A percentile compares a stretch with the other conserved stretches of the same genome.
Evolutionary conservation across 2,329 filamentous ascomycete genomes (phyloP).

Genomic region (Verticillium isaacii): DNA sequence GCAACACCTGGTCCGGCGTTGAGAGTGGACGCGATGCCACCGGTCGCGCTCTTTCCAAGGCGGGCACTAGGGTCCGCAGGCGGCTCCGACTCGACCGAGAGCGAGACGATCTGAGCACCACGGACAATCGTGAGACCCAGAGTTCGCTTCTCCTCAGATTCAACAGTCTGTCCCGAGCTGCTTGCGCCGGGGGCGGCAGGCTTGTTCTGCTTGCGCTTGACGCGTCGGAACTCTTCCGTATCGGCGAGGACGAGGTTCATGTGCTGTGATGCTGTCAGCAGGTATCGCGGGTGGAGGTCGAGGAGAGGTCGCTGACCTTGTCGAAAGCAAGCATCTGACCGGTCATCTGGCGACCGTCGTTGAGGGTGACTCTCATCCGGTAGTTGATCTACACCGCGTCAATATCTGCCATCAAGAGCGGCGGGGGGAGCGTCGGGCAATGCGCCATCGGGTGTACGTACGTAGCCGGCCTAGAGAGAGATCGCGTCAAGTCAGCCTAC

Average conservation of each 20-base stretch:
- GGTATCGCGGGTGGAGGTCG: neutral
- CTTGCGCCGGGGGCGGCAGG: constrained; percentile 58
- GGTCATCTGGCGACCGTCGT: constrained; percentile 92
- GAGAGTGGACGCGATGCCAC: constrained; percentile 65
- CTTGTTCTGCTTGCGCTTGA: constrained; percentile 81
- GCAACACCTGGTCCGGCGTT: constrained; percentile 84
- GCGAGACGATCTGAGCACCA: constrained; percentile 88
- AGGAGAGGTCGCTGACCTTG: constrained; percentile 58
- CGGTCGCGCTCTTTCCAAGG: constrained; percentile 71
- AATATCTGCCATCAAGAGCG: neutral
- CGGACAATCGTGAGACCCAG: constrained; percentile 91
- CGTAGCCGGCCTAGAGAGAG: constrained; percentile 61
- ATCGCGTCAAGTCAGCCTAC: constrained; percentile 53
- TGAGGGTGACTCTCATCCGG: constrained; percentile 94
- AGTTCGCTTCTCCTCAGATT: constrained; percentile 96
- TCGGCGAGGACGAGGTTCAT: constrained; percentile 99
- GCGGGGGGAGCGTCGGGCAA: neutral
- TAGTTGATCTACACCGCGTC: constrained; percentile 79
- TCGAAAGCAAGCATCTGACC: constrained; percentile 98
- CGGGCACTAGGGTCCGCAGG: constrained; percentile 89
- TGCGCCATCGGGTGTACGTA: constrained; percentile 40
- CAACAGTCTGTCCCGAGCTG: constrained; percentile 64
- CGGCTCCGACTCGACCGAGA: constrained; percentile 92
- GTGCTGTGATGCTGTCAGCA: constrained; percentile 53
- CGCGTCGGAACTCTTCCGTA: constrained; percentile 93